These are phyloP conservation scores for Gastrolobium bilobum DNA, from an alignment of 306 rosid genomes.

Conservation along the genomic window DNA sequence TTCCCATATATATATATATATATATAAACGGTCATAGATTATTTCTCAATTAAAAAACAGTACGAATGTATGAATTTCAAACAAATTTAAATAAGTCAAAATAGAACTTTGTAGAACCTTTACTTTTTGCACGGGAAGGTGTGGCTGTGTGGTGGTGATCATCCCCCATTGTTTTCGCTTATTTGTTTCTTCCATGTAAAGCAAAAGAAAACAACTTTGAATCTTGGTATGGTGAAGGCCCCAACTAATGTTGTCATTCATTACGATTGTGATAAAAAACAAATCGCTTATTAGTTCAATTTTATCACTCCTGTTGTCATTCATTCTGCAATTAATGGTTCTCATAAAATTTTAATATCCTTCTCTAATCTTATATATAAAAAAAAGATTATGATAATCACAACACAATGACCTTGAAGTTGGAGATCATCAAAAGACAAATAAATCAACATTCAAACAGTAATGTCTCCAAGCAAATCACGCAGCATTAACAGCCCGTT, in stretches of 20 bases:
- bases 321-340: too few species aligned
- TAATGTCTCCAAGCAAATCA: neutral
- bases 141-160: constrained; percentile 63
- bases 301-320: neutral
- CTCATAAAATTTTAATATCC: constrained; percentile 8
- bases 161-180: neutral
- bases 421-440: constrained; percentile 1
- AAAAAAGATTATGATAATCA: neutral
- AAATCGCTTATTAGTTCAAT: too few species aligned
- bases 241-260: too few species aligned
- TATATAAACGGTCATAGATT: neutral
- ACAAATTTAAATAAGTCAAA: neutral
- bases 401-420: constrained; percentile 15
- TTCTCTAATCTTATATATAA: neutral
- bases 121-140: constrained; percentile 70
- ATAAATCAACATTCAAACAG: constrained; percentile 2
- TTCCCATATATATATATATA: too few species aligned
- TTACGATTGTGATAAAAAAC: too few species aligned
- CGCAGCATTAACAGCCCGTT: neutral
- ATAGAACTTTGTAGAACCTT: constrained; percentile 37
- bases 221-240: too few species aligned
- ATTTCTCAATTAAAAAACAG: neutral
- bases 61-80: neutral
- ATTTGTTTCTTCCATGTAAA: constrained; percentile 17
- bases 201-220: constrained; percentile 18